Base-by-base conservation (phyloP, 2,329 filamentous ascomycete species). In the Claviceps humidiphila region DNA sequence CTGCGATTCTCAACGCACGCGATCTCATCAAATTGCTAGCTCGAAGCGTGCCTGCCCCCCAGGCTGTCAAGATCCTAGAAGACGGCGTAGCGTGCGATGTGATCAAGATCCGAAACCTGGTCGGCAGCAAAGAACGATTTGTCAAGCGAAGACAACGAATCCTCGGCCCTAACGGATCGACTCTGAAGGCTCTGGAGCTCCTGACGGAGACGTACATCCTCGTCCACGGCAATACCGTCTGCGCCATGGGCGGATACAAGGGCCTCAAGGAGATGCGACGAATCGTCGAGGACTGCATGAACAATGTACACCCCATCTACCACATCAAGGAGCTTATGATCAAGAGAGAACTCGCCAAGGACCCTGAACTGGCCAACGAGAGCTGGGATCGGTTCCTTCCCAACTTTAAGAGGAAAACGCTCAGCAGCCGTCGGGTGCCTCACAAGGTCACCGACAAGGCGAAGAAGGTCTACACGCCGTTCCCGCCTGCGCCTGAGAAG, bases 311-410 rank as follows among this genome's bases (percentile, higher is more conserved):
- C 71, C 88, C 94, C 59, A 95, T 98, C 70, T 97, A 98, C 64
- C 70, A 78, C 59, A 75, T 77, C 64, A 75, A 72, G 59, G 85
- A 90, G 67, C 76, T 93, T 58, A 93, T 94, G 89, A 93, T 95
- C 67, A 94, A 93, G 72, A 82, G 86, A 17, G 90, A 95, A 70
- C 76, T 95, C 20, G 87, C 85, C 53, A 95, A 95, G 71, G 89
- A 95, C 62, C 89, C 89, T 0, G 84, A 85, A 44, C 77, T 97
- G 22, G 87, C 82, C 50, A 81, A 85, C 60, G 90, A 97, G 72
- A 93, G 82, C 67, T 98, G 91, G 91, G 89, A 95, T 63, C 81
- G 91, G 17, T 98, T 97, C 74, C 75, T 98, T 50, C 93, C 93
- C 49, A 89, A 98, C 67, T 97, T 97, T 76, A 95, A 95, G 80